Evolutionary conservation across 768 basidiomycete genomes (phyloP), one percentile per base, ranked within the genome.

Genomic region (Neoboletus magnificus): DNA sequence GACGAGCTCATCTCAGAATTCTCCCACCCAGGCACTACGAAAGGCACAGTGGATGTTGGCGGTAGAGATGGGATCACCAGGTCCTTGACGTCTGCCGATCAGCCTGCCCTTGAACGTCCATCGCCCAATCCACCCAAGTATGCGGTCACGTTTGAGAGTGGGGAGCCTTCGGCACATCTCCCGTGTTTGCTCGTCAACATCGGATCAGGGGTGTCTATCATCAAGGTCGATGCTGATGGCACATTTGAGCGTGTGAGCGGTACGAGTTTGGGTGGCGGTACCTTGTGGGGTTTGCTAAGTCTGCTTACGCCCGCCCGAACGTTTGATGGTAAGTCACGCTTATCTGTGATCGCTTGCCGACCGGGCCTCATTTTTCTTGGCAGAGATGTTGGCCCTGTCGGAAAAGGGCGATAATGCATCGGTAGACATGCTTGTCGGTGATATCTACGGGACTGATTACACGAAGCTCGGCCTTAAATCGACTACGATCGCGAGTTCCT

Each of bases 361-460:
- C 42, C 18, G 42, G 35, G 23, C 39, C 35, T 48, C 12, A 15
- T 50, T 54, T 65, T 27, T 47, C 56, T 53, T 59, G 39, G 56
- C 75, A 99, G 97, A 98, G 72, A 99, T 99, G 96, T 77, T 99
- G 61, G 83, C 85, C 9, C 79, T 99, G 22, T 97, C 97, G 0
- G 97, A 99, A 73, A 71, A 82, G 67, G 97, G 97, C 37, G 92
- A 97, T 74, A 98, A 99, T 68, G 83, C 90, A 41, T 80, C 81
- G 6, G 95, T 98, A 15, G 97, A 99, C 72, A 98, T 98, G 96
- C 86, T 98, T 46, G 95, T 99, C 43, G 96, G 97, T 35, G 97
- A 99, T 74, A 99, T 99, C 63, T 99, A 97, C 71, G 93, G 97
- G n/a, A 89, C 92, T 62, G 97, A 98, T 75, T 98, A 98, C 75